These are phyloP conservation scores for Saccharomycopsis lassenensis DNA, from an alignment of 805 yeast species.

Conservation along the genomic window DNA sequence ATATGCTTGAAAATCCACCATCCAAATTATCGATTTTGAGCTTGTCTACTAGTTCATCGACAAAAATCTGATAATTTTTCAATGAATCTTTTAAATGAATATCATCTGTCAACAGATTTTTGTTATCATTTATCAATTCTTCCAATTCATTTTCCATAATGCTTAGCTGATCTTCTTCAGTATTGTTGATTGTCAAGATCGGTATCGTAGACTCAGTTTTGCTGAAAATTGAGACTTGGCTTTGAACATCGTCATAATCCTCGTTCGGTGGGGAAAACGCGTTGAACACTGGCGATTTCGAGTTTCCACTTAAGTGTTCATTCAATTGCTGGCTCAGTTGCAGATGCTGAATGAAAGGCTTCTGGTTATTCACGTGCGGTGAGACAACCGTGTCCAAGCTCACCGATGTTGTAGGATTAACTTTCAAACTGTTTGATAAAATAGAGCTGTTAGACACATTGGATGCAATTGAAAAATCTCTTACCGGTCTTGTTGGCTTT, in stretches of 20 bases:
- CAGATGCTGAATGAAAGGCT: no score
- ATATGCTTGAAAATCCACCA: background rate
- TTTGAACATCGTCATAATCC: no score
- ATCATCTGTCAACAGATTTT: constrained; percentile 1
- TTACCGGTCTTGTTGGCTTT: no score
- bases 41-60: constrained; percentile 6
- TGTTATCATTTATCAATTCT: constrained; percentile 8
- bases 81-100: background rate
- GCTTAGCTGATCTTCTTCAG: constrained; percentile 10
- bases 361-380: no score
- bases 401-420: constrained; percentile 10
- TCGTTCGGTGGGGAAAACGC: no score
- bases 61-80: constrained; percentile 7
- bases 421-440: no score
- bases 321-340: no score
- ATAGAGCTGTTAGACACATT: no score
- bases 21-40: background rate
- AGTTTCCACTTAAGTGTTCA: no score
- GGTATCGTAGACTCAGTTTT: constrained; percentile 4
- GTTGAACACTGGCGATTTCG: no score
- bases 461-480: no score
- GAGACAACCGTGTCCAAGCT: constrained; percentile 14
- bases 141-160: constrained; percentile 12
- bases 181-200: constrained; percentile 7
- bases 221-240: constrained; percentile 1